These are phyloP conservation scores for Sarocladium oryzae DNA, from an alignment of 2,329 filamentous ascomycete species.

Conservation along the genomic window DNA sequence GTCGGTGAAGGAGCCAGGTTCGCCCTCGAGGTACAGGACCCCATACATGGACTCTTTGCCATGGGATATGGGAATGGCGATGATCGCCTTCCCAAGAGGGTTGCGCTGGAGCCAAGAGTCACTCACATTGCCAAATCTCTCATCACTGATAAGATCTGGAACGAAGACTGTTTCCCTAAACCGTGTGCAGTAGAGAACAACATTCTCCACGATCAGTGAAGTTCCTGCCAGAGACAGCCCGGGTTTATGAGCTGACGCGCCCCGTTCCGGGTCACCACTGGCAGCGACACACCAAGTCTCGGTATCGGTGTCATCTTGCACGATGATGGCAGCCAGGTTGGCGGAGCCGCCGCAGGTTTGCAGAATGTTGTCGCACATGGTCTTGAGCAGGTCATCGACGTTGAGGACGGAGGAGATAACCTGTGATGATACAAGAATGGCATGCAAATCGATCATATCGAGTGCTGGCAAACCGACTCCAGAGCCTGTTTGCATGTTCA, in stretches of 20 bases:
- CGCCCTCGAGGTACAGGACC: conserved; percentile 68
- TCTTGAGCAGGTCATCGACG: conserved; percentile 68
- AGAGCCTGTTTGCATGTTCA: conserved; percentile 47
- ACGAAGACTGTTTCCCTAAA: conserved; percentile 72
- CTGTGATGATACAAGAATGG: conserved; percentile 72
- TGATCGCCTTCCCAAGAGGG: conserved; percentile 65
- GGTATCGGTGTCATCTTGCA: conserved; percentile 54
- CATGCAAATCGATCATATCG: conserved; percentile 77
- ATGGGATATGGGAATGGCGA: conserved; percentile 73
- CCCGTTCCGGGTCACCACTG: conserved; percentile 63
- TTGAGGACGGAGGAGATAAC: conserved; percentile 73
- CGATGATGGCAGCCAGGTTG: conserved; percentile 65
- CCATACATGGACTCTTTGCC: conserved; percentile 67
- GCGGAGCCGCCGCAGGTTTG: conserved; percentile 68
- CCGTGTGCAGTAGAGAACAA: conserved; percentile 69
- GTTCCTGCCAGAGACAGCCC: conserved; percentile 59
- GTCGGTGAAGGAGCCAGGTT: conserved; percentile 71
- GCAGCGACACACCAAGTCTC: conserved; percentile 67
- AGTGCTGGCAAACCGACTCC: conserved; percentile 63
- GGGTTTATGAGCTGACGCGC: conserved; percentile 59
- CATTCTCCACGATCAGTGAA: conserved; percentile 66
- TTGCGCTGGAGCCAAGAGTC: conserved; percentile 63
- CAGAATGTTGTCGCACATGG: conserved; percentile 75
- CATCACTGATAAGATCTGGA: conserved; percentile 66
- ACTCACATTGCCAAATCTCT: conserved; percentile 70